phyloP scores from a whole-genome alignment of 1,284 basidiomycete species.

The Ceratobasidium sp. region DNA sequence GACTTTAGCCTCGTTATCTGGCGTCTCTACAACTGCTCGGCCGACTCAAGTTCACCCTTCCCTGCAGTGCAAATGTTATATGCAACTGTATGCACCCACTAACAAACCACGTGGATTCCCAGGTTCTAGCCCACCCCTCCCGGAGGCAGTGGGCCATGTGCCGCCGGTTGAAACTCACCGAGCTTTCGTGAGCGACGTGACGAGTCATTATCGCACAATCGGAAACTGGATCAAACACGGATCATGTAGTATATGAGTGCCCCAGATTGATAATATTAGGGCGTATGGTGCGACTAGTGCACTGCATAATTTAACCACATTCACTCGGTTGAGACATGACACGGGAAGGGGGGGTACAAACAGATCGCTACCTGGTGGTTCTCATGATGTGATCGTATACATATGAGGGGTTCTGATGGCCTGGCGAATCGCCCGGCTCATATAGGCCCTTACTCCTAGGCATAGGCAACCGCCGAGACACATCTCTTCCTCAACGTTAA shows the following conservation, averaged over 20 bases:
- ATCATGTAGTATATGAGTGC: constrained; percentile 16
- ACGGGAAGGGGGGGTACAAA: too few relatives aligned
- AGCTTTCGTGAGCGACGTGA: not conserved
- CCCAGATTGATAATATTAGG: not conserved
- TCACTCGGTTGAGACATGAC: not conserved
- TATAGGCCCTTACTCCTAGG: not conserved
- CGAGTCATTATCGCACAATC: constrained; percentile 30
- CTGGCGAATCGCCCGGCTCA: not conserved
- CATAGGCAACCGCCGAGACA: not conserved
- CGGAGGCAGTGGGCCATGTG: too few relatives aligned
- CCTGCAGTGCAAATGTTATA: constrained; percentile 5
- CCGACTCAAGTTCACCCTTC: constrained; percentile 8
- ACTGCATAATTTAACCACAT: not conserved
- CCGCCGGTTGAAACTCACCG: too few relatives aligned
- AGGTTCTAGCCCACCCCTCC: too few relatives aligned
- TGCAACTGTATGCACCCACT: not conserved
- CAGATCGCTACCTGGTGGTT: too few relatives aligned
- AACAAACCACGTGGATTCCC: not conserved
- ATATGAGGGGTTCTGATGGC: not conserved
- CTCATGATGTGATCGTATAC: too few relatives aligned
- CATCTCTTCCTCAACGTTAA: not conserved
- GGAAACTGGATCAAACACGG: constrained; percentile 21
- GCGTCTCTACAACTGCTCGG: constrained; percentile 1
- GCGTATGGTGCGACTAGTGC: not conserved
- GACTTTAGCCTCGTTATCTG: constrained; percentile 8